Base-by-base conservation (phyloP, 352 stramenopile genomes). In the Phytopythium mirpurense region DNA sequence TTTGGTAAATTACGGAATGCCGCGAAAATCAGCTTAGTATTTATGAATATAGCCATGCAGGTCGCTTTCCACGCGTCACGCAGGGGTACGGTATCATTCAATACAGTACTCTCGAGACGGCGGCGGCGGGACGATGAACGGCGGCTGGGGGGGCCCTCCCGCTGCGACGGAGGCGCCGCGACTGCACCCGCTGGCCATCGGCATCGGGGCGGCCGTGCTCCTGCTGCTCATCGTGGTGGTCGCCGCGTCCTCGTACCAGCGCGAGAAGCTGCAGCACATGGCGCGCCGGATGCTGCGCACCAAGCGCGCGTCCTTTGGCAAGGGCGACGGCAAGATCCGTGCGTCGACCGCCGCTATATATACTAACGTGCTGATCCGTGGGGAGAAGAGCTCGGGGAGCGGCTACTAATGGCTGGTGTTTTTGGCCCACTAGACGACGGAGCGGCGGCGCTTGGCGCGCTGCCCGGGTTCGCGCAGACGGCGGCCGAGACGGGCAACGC, bases 221-320 rank as follows among this genome's bases (percentile, higher is more conserved):
- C 67, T 93, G 50, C 44, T 65, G 27, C 51, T 93, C 47, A 65
- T 90, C 57, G 66, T 93, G 26, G 51, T 93, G 18, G 65, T 93
- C 38, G 66, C 72, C 5, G 73, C 78, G 51, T 88, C 82, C 5
- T 89, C 79, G 12, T 88, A 93, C 59, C 82, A 88, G 65, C 81
- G 79, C 54, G 79, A 93, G 54, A 68, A 83, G 47, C 66, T 93
- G 41, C 82, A 88, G 68, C 62, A 90, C 60, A 83, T 93, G 75
- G 79, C 82, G 24, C 77, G 81, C 54, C 88, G 88, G 51, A 63
- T 90, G 50, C 64, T 93, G 47, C 78, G 78, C 41, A 73, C 85
- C 56, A 90, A 89, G 61, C 76, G 67, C 40, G 65, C 65, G 32
- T 74, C 68, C 16, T 59, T 78, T 47, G 59, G 54, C 23, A 65